Conservation (phyloP, 257 asterid species). For the Solanum virginianum region DNA sequence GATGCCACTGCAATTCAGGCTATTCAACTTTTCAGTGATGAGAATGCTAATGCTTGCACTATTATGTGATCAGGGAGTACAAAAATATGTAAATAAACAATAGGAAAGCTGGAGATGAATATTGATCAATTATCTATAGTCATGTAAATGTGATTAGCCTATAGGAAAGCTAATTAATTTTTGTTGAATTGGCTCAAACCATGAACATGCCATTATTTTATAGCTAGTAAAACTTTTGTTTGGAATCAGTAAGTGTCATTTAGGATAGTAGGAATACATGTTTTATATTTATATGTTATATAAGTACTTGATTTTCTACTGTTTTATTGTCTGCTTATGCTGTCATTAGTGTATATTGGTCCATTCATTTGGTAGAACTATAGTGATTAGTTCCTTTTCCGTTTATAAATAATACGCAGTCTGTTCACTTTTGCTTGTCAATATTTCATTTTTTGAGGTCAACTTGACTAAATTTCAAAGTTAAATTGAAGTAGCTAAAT, state of each 20-base stretch:
- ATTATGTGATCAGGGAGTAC: constrained; percentile 13
- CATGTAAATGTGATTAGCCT: neutral
- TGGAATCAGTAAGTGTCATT: neutral
- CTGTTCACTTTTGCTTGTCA: too few species aligned
- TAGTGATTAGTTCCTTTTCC: neutral
- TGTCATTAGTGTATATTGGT: neutral
- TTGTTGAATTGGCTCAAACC: neutral
- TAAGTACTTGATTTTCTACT: neutral
- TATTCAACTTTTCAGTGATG: constrained; percentile 30
- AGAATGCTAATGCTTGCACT: constrained; percentile 32
- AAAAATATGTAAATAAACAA: neutral
- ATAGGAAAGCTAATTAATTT: neutral
- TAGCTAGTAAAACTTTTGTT: neutral
- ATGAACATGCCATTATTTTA: neutral
- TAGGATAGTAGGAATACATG: neutral
- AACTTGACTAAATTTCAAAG: too few species aligned
- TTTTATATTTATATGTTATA: neutral
- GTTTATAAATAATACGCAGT: neutral
- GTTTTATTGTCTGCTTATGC: neutral
- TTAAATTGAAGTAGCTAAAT: too few species aligned
- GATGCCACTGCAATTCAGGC: constrained; percentile 1
- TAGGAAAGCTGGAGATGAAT: neutral
- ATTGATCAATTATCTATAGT: neutral
- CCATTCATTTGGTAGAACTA: neutral
- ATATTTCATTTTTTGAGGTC: too few species aligned